Conservation (phyloP, 2,329 filamentous ascomycete genomes). For the Paecilomyces niveus region DNA sequence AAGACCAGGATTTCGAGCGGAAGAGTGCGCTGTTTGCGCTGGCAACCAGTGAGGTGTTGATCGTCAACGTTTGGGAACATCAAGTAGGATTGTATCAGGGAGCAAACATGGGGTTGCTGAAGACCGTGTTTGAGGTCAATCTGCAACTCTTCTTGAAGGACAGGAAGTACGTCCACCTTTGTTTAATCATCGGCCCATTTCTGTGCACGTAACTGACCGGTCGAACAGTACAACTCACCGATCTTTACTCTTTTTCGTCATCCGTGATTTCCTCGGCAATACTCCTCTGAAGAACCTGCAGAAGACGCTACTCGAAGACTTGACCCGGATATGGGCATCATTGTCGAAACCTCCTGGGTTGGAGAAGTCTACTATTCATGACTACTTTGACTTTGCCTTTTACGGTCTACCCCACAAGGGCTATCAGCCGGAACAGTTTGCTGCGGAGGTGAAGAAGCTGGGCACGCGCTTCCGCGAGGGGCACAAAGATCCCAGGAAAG, state of each 20-base stretch:
- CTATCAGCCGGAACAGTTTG: conserved; percentile 86
- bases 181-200: neutral
- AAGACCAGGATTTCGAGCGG: conserved; percentile 97
- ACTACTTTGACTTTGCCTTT: conserved; percentile 99
- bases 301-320: conserved; percentile 81
- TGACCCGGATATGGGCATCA: conserved; percentile 85
- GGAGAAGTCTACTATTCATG: conserved; percentile 81
- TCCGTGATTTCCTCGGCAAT: conserved; percentile 89
- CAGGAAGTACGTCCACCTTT: conserved; percentile 61
- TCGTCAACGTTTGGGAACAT: conserved; percentile 99
- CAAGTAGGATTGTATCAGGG: conserved; percentile 97
- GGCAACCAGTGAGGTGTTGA: conserved; percentile 93
- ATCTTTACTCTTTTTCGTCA: conserved; percentile 96
- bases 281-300: conserved; percentile 87
- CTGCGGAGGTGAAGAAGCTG: conserved; percentile 69
- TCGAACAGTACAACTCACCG: conserved; percentile 66
- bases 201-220: conserved; percentile 8
- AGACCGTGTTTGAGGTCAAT: conserved; percentile 99
- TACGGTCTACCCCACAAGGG: conserved; percentile 95
- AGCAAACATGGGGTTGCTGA: conserved; percentile 96
- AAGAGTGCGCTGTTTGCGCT: conserved; percentile 97
- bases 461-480: conserved; percentile 76
- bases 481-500: conserved; percentile 60
- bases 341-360: conserved; percentile 86
- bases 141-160: conserved; percentile 95